Conservation (phyloP, 495 filamentous ascomycete genomes). For the Aspergillus leporis region DNA sequence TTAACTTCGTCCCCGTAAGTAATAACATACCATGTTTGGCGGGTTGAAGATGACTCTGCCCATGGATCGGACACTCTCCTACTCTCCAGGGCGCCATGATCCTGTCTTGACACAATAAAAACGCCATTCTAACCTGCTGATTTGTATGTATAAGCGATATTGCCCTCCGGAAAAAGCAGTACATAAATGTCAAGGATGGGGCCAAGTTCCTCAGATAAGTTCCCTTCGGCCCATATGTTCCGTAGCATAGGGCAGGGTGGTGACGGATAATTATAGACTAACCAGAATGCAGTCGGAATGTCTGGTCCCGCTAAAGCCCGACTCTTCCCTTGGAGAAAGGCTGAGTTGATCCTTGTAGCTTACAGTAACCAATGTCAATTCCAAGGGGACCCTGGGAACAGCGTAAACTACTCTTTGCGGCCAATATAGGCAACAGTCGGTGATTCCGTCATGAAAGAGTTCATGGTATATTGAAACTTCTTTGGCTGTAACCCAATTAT, state of each 20-base stretch:
- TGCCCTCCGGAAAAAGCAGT: too few relatives aligned
- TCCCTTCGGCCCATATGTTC: not conserved
- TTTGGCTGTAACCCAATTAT: too few relatives aligned
- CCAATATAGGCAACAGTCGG: not conserved
- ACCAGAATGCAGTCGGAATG: not conserved
- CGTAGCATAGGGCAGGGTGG: not conserved
- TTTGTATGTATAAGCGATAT: too few relatives aligned
- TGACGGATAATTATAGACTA: not conserved
- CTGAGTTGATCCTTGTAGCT: conserved; percentile 4
- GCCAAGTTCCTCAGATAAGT: too few relatives aligned
- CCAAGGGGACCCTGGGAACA: not conserved
- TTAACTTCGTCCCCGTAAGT: too few relatives aligned
- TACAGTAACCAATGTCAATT: not conserved
- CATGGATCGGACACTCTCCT: too few relatives aligned
- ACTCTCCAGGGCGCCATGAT: too few relatives aligned
- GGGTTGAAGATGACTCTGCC: too few relatives aligned
- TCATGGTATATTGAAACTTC: not conserved
- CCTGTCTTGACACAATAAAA: too few relatives aligned
- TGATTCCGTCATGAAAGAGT: not conserved
- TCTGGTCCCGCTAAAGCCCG: not conserved
- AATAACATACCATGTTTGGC: too few relatives aligned
- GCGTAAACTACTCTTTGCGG: not conserved
- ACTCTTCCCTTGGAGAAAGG: not conserved
- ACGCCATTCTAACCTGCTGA: too few relatives aligned
- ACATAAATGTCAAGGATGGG: not conserved